Percentiles rank a stretch among this genome's conserved stretches.
These are phyloP conservation scores for Lachnellula hyalina DNA, from an alignment of 2,329 filamentous ascomycete genomes.

Conservation along the genomic window DNA sequence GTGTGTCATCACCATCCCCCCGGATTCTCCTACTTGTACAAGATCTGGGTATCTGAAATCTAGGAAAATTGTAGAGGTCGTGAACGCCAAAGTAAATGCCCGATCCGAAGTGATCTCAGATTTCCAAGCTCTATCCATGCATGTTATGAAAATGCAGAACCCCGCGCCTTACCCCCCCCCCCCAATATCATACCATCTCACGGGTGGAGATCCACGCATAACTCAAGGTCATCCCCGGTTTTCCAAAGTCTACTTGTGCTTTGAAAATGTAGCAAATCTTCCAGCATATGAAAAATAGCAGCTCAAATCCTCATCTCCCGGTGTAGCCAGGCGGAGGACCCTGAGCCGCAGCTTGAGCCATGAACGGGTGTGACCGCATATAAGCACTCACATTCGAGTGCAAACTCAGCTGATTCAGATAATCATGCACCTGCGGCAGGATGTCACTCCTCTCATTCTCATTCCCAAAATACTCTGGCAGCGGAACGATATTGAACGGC, in stretches of 20 bases:
- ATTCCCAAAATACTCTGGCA: conserved; percentile 68
- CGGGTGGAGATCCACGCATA: neutral
- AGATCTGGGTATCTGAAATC: conserved; percentile 4
- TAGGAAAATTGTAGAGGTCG: neutral
- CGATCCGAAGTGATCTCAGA: neutral
- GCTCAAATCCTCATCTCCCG: neutral
- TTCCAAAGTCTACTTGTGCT: no score
- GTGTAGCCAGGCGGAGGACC: neutral
- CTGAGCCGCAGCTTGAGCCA: conserved; percentile 7
- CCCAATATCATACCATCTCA: neutral
- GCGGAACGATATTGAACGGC: conserved; percentile 73
- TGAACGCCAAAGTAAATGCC: conserved; percentile 1
- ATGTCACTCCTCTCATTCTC: conserved; percentile 37
- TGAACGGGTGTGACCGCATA: conserved; percentile 48
- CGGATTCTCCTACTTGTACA: neutral
- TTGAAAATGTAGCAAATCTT: neutral
- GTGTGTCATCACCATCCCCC: neutral
- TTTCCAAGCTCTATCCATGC: no score
- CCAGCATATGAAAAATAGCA: neutral
- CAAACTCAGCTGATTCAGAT: conserved; percentile 49
- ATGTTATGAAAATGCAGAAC: no score
- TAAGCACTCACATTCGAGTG: conserved; percentile 59
- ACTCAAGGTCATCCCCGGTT: no score
- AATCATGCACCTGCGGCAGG: conserved; percentile 56
- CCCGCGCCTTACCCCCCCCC: neutral